These are phyloP conservation scores for Pseudohyphozyma bogoriensis DNA, from an alignment of 768 basidiomycete genomes.

Conservation along the genomic window DNA sequence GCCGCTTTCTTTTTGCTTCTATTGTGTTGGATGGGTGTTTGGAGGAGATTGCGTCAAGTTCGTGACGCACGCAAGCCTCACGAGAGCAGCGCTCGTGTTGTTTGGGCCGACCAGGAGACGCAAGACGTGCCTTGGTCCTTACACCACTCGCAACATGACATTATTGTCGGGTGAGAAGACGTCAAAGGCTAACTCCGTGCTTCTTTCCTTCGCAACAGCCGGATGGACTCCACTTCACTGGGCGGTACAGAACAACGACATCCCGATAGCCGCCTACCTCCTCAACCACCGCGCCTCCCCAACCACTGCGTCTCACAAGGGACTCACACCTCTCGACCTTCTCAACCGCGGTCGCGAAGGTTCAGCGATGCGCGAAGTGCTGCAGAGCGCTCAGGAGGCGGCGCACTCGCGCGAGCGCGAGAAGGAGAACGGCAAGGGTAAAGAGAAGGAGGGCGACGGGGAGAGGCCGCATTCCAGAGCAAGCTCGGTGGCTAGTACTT, in stretches of 20 bases:
- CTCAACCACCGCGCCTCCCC: slow-evolving; percentile 87
- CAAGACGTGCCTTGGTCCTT: no score
- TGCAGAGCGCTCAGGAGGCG: slow-evolving; percentile 79
- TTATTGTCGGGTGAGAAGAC: no score
- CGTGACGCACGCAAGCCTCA: no score
- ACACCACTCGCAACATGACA: no score
- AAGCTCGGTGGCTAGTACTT: slow-evolving; percentile 5
- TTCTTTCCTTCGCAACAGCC: slow-evolving; percentile 43
- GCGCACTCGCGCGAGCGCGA: slow-evolving; percentile 45
- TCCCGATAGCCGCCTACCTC: slow-evolving; percentile 80
- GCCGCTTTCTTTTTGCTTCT: no score
- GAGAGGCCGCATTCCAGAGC: neutral
- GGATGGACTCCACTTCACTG: slow-evolving; percentile 95
- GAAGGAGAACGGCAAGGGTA: slow-evolving; percentile 44
- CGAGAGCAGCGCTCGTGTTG: no score
- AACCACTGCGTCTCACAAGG: slow-evolving; percentile 61
- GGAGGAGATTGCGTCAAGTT: no score
- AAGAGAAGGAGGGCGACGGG: neutral
- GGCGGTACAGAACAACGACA: slow-evolving; percentile 76
- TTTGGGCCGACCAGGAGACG: no score
- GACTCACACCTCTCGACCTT: slow-evolving; percentile 78
- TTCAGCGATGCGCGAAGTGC: slow-evolving; percentile 71
- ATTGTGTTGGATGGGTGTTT: no score
- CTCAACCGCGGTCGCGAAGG: slow-evolving; percentile 71
- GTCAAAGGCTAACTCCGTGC: neutral